Evolutionary conservation across 2,329 filamentous ascomycete species (phyloP), one percentile per base, ranked within the genome.

Genomic region (Aspergillus aculeatinus): DNA sequence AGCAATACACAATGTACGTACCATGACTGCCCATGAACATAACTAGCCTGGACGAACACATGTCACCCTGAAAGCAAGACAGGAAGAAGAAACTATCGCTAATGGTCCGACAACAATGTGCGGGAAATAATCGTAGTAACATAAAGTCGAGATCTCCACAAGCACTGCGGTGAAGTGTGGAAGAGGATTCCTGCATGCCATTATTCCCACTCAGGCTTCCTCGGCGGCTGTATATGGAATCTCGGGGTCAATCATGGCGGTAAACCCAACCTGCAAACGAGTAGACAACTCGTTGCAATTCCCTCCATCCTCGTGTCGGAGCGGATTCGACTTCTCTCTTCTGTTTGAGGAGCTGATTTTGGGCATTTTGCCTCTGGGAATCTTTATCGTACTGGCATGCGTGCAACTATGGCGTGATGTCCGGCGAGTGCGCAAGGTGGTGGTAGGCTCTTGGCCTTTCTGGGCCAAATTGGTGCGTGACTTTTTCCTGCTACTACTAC

Each of bases 281-380:
- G 63, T 73, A 48, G 75, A 77, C 63, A 72, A 77, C 59, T 69
- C 71, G 7, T 66, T 78, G 42, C 70, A 67, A 27, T 70, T 72
- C 57, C 70, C 71, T 60, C 73, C 72, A 11, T 60, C 65, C 21
- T 65, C 67, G 44, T 79, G 76, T 69, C 72, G 75, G 23, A 72
- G 72, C 21, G 72, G 70, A 12, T 79, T 80, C 62, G 79, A 80
- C 59, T 80, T 80, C 62, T 78, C 78, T 23, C 70, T 80, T 50
- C 68, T 80, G n/a, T 80, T 80, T 58, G 78, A 81, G 62, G 77
- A 81, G 59, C 71, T 71, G 2, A 73, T 80, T 39, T 67, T 80
- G 51, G 67, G 70, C 21, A 70, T 77, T 29, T 59, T 77, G 16
- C 77, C 77, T 19, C 64, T 76, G 47, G 63, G 67, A 2, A 60